phyloP scores from a whole-genome alignment of 1,139 yeast species.

The Scheffersomyces illinoinensis region DNA sequence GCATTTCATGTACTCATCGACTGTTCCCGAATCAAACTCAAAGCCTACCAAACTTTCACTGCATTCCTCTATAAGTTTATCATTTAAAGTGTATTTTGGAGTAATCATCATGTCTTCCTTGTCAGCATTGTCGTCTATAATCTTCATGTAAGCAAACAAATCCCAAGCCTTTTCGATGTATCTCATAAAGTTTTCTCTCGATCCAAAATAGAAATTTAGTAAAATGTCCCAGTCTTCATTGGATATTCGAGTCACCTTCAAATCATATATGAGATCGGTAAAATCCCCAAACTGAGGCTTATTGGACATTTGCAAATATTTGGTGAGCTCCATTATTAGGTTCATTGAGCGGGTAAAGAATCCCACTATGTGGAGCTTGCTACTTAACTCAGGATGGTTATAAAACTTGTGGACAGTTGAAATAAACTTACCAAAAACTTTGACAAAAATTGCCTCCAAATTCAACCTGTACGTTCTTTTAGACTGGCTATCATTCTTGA shows the following conservation, averaged over 20 bases:
- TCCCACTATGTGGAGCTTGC: not conserved
- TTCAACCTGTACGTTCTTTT: slow-evolving; percentile 3
- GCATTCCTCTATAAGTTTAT: slow-evolving; percentile 19
- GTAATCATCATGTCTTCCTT: slow-evolving; percentile 19
- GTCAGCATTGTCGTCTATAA: slow-evolving; percentile 6
- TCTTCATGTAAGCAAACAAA: slow-evolving; percentile 23
- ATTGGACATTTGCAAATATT: not conserved
- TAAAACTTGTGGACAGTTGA: slow-evolving; percentile 4
- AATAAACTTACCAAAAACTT: slow-evolving; percentile 2
- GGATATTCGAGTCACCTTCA: slow-evolving; percentile 7
- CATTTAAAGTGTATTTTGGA: slow-evolving; percentile 16
- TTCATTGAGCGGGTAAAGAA: not conserved
- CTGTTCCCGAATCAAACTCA: slow-evolving; percentile 16
- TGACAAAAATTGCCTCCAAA: slow-evolving; percentile 8
- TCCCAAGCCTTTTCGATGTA: slow-evolving; percentile 31
- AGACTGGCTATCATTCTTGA: slow-evolving; percentile 1
- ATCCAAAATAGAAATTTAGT: slow-evolving; percentile 29
- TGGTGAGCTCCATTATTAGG: not conserved
- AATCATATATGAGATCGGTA: slow-evolving; percentile 10
- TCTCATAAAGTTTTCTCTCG: slow-evolving; percentile 25
- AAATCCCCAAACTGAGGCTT: slow-evolving; percentile 2
- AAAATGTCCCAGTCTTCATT: slow-evolving; percentile 16
- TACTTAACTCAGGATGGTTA: not conserved
- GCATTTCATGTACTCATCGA: slow-evolving; percentile 26
- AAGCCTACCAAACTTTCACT: slow-evolving; percentile 24